Evolutionary conservation across 176 grass and related monocot species (phyloP), one percentile per base, ranked within the genome.

Genomic region (Triticum turgidum): DNA sequence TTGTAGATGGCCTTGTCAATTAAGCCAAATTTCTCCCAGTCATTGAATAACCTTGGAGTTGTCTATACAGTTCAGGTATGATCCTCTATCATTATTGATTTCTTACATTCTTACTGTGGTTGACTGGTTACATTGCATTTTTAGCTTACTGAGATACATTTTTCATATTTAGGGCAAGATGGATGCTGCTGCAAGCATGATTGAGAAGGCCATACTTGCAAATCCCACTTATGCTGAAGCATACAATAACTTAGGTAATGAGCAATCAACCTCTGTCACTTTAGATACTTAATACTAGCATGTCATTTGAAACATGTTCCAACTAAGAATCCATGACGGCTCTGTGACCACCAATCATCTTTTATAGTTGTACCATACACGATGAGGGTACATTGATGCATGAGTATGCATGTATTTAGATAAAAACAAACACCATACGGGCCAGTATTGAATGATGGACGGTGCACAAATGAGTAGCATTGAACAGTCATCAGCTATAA

Each of bases 31-130:
- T 99, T 99, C 78, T 94, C 97, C 15, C 97, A 99, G 86, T 99
- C 97, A 62, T 64, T 99, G 71, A 99, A 99, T 89, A 97, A 99
- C 77, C 94, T 99, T 73, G 97, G 97, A 81, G 97, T 99, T 88
- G 97, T 99, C 73, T 96, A 96, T 86, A 99, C 97, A 38, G 97
- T 99, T 85, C 97, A 99, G 94, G 97, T 96, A 27, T 87, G 65
- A 80, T 86, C 52, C 6, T 79, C 4, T 79, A 79, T 18, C 61
- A 52, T 82, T 59, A 82, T 64, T 45, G 52, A 64, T 80, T 65
- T 20, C 42, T 29, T 41, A 78, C 74, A 85, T 81, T 80, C 45
- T 63, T 67, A 59, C 44, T 29, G 66, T 62, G 14, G 37, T 81
- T 84, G 71, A 3, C 17, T 69, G 7, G 15, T 77, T 73, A 62